phyloP scores from a whole-genome alignment of 139 green algal species.

The Coelastrella sp. region DNA sequence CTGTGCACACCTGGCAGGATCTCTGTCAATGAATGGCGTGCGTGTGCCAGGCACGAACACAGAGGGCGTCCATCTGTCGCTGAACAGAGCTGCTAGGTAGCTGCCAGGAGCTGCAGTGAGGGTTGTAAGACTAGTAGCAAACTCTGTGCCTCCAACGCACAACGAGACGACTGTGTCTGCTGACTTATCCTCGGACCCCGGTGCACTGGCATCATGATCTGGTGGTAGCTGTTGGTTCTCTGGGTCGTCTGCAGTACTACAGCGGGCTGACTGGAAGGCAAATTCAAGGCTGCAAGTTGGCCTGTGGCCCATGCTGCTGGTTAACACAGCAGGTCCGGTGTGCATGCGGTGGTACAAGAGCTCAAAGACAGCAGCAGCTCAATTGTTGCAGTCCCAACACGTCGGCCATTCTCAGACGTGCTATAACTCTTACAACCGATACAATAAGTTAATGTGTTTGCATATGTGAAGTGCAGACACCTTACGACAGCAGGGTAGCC shows the following conservation, averaged over 20 bases:
- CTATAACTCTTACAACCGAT: no score
- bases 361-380: no score
- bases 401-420: no score
- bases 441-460: no score
- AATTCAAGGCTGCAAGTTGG: neutral
- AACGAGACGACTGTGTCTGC: neutral
- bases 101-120: constrained; percentile 29
- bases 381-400: no score
- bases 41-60: neutral
- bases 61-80: neutral
- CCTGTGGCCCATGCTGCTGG: neutral
- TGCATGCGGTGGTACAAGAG: neutral
- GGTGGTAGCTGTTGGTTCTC: neutral
- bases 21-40: constrained; percentile 17
- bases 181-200: neutral
- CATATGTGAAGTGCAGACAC: no score
- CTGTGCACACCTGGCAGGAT: neutral
- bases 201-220: neutral
- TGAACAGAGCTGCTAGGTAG: constrained; percentile 27
- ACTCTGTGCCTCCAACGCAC: neutral
- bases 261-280: constrained; percentile 1
- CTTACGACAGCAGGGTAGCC: neutral
- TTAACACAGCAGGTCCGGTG: neutral
- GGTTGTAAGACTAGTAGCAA: neutral
- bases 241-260: neutral